phyloP scores from a whole-genome alignment of 2,329 filamentous ascomycete genomes.

The Aspergillus piperis region DNA sequence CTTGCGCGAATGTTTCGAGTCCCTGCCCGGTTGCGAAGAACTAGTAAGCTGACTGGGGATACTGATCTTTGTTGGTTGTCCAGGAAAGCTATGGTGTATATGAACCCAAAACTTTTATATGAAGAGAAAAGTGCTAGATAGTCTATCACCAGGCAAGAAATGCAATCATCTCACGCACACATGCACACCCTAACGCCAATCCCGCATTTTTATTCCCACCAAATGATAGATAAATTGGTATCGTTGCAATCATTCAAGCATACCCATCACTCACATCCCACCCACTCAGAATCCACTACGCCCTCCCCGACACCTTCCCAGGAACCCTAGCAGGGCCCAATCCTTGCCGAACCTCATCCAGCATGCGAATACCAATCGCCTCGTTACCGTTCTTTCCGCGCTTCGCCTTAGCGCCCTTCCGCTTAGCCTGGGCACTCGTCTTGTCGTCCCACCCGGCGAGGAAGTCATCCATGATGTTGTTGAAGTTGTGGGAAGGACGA shows the following conservation, averaged over 20 bases:
- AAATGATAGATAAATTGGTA: constrained; percentile 21
- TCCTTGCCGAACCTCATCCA: constrained; percentile 83
- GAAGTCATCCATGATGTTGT: constrained; percentile 91
- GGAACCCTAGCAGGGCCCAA: constrained; percentile 73
- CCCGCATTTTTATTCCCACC: constrained; percentile 7
- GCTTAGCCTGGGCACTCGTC: constrained; percentile 43
- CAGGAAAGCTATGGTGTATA: not conserved
- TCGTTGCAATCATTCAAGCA: constrained; percentile 21
- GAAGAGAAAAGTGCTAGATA: not conserved
- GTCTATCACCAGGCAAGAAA: not conserved
- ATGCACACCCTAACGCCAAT: constrained; percentile 11
- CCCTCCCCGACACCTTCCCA: constrained; percentile 32
- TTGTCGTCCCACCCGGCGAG: constrained; percentile 62
- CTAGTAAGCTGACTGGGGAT: too few relatives aligned
- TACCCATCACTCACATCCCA: not conserved
- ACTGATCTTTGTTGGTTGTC: too few relatives aligned
- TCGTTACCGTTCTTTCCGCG: constrained; percentile 77
- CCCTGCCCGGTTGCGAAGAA: too few relatives aligned
- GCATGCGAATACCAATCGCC: constrained; percentile 78
- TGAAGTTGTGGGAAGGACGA: constrained; percentile 75
- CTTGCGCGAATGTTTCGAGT: too few relatives aligned
- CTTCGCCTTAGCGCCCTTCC: constrained; percentile 53
- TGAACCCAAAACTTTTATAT: not conserved
- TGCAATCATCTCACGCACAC: not conserved
- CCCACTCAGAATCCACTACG: constrained; percentile 20